Conservation (phyloP, 2,329 filamentous ascomycete species). For the Colletotrichum agaves region DNA sequence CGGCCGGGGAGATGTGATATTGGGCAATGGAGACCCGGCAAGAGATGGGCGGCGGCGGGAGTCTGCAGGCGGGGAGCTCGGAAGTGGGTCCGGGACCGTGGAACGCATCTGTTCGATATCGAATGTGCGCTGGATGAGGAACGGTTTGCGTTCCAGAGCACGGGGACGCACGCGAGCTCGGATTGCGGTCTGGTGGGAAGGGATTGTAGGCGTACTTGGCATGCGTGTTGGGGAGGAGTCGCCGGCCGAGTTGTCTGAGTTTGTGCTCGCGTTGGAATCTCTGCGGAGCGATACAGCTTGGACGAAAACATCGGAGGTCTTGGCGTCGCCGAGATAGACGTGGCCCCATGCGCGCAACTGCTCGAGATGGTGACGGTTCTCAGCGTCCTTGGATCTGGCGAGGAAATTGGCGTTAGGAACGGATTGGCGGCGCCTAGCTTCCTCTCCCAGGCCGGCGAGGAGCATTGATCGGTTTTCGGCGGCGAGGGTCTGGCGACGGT, state of each 20-base stretch:
- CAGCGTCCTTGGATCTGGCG: slow-evolving; percentile 19
- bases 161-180: slow-evolving; percentile 57
- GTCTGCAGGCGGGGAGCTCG: slow-evolving; percentile 18
- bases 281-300: slow-evolving; percentile 54
- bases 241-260: slow-evolving; percentile 28
- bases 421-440: slow-evolving; percentile 43
- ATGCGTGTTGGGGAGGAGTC: slow-evolving; percentile 17
- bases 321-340: slow-evolving; percentile 53
- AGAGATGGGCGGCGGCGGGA: slow-evolving; percentile 24
- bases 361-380: slow-evolving; percentile 40
- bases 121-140: slow-evolving; percentile 62
- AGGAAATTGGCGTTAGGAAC: slow-evolving; percentile 31
- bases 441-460: slow-evolving; percentile 41
- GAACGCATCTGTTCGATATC: slow-evolving; percentile 59
- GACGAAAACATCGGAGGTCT: slow-evolving; percentile 58
- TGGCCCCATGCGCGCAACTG: slow-evolving; percentile 54
- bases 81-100: slow-evolving; percentile 53
- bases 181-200: slow-evolving; percentile 46
- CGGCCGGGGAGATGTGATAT: slow-evolving; percentile 24
- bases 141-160: slow-evolving; percentile 53
- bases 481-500: slow-evolving; percentile 43
- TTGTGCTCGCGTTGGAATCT: slow-evolving; percentile 42
- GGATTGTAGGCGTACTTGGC: slow-evolving; percentile 7
- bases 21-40: slow-evolving; percentile 19
- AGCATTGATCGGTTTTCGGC: slow-evolving; percentile 47